Conservation (phyloP, 129 eudicot species). For the Apium graveolens region DNA sequence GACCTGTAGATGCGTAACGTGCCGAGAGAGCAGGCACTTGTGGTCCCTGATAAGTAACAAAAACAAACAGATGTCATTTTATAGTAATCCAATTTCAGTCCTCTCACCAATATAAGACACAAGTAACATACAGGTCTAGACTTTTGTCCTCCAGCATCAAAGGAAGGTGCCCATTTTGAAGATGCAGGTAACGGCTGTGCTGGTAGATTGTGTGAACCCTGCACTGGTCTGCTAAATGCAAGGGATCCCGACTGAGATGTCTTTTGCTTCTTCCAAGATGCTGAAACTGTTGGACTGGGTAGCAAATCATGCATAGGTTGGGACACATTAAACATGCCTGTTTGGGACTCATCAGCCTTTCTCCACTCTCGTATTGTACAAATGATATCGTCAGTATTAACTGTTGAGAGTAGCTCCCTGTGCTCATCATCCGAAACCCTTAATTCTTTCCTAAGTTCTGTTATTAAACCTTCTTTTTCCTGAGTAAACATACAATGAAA, state of each 20-base stretch:
- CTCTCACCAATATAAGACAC: background rate
- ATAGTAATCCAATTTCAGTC: background rate
- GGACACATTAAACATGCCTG: conserved; percentile 41
- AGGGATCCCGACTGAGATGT: conserved; percentile 51
- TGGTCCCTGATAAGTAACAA: conserved; percentile 28
- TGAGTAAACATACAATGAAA: conserved; percentile 29
- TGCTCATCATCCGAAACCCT: conserved; percentile 90
- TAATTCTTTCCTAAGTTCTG: conserved; percentile 86
- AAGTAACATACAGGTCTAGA: conserved; percentile 54
- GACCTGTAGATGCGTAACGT: conserved; percentile 47
- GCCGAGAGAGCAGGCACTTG: conserved; percentile 38
- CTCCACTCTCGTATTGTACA: conserved; percentile 74
- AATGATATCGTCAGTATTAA: conserved; percentile 76
- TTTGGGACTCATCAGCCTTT: conserved; percentile 53
- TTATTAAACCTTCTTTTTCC: conserved; percentile 89
- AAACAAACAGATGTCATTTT: background rate
- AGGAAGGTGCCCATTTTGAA: conserved; percentile 52
- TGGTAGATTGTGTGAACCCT: conserved; percentile 45
- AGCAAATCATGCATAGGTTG: conserved; percentile 59
- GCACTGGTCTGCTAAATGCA: conserved; percentile 61
- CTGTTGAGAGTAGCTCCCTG: conserved; percentile 65
- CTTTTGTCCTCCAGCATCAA: conserved; percentile 53
- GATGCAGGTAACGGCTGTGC: conserved; percentile 60
- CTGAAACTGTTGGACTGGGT: conserved; percentile 75
- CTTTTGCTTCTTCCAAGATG: conserved; percentile 81